These are phyloP conservation scores for Fusarium duplospermum DNA, from an alignment of 2,329 filamentous ascomycete species.

Conservation along the genomic window DNA sequence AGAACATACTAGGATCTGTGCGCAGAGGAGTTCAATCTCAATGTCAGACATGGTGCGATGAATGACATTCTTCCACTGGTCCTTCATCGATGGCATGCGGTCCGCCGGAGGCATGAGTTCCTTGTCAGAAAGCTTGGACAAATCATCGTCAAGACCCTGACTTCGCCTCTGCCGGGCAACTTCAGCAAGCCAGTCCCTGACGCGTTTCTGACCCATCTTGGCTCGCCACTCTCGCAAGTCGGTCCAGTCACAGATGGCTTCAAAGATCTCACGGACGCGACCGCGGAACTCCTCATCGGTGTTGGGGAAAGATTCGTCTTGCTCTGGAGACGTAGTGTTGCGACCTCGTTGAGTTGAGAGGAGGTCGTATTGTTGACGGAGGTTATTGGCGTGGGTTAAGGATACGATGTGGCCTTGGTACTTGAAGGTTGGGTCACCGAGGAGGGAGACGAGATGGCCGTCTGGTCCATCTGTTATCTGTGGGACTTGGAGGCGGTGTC, in stretches of 20 bases:
- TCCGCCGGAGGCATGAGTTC: slow-evolving; percentile 23
- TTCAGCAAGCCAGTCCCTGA: slow-evolving; percentile 23
- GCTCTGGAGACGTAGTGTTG: background rate
- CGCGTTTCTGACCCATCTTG: slow-evolving; percentile 27
- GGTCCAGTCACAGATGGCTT: slow-evolving; percentile 37
- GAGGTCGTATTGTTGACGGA: slow-evolving; percentile 5
- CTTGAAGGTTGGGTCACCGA: background rate
- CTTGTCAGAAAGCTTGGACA: slow-evolving; percentile 16
- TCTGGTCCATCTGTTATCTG: background rate
- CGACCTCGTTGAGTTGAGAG: background rate
- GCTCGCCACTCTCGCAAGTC: slow-evolving; percentile 30
- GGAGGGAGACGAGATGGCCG: background rate
- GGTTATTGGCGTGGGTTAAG: background rate
- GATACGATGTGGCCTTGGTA: slow-evolving; percentile 24
- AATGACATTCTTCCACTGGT: slow-evolving; percentile 40
- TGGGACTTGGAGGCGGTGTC: background rate
- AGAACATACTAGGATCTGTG: slow-evolving; percentile 27
- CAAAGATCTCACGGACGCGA: slow-evolving; percentile 28
- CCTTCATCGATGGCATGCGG: slow-evolving; percentile 17
- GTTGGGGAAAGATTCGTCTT: slow-evolving; percentile 25
- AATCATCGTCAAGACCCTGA: background rate
- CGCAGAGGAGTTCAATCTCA: slow-evolving; percentile 39
- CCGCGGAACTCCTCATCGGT: background rate
- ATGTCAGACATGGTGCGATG: slow-evolving; percentile 30
- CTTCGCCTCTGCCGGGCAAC: background rate